Base-by-base conservation (phyloP, 2,329 filamentous ascomycete species). In the Teratosphaeria pseudoeucalypti region DNA sequence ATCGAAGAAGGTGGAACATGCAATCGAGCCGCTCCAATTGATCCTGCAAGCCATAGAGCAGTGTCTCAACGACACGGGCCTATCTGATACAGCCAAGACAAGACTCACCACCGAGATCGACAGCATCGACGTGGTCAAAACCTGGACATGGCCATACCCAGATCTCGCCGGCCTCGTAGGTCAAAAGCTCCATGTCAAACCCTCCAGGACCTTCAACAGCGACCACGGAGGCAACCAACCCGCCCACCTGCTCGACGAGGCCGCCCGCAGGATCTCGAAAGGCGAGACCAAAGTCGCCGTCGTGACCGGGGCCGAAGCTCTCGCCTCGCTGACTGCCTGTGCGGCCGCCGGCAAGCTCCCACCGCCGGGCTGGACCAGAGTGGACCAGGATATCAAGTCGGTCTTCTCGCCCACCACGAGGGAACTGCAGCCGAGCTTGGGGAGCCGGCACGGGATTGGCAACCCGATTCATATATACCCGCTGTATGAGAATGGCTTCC, bases 381-480 rank as follows among this genome's bases (percentile, higher is more conserved):
- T 78, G 0, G 76, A 77, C 2, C 71, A 81, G 37, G 70, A 74
- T 16, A 75, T 81, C 0, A 74, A 77, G 23, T 66, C 72, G 2
- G 77, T 83, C 57, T 79, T 82, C 68, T 73, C 79, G 2, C 77
- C 81, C 0, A 81, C 82, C 6, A 77, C 76, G 6, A 73, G 76
- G 2, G 72, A 75, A 49, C 72, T 79, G 2, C 55, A 66, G 49
- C 58, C 65, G 37, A 61, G 64, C 65, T 67, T 83, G 12, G 84
- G 82, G 1, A 77, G 79, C 1, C 73, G 74, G 2, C 85, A 88
- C 65, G 75, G 75, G 1, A 80, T 88, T 11, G 84, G 85, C 0
- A 76, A 82, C 0, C 85, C 85, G 0, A 85, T 87, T 11, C 85
- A 88, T 34, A 76, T 88, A 0, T 88, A 88, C 65, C 84, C 85